Base-by-base conservation (phyloP, 805 yeast genomes). In the Myxozyma lipomycoides region DNA sequence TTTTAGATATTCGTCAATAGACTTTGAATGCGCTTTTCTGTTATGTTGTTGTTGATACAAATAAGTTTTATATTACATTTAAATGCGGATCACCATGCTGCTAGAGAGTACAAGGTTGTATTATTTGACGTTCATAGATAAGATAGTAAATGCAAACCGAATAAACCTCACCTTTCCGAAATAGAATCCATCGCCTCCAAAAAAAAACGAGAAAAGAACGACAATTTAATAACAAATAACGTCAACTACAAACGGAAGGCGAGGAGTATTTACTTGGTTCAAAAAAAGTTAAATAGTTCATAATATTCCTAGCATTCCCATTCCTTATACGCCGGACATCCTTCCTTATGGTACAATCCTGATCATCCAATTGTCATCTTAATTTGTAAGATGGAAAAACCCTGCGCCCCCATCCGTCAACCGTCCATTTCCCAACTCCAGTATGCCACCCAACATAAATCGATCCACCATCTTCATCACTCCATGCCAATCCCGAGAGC, bases 391-490 rank as follows among this genome's bases (percentile, higher is more conserved):
- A 40, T 18, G 51, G 56, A 35, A 52, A 52, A 28, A 52, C 52
- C 12, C 56, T 42, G 5, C 56, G 44, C 18, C 56, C 56, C 45
- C 56, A 42, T 19, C 18, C n/a, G 42, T 84, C 84, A 42, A 86
- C 75, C 39, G 77, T 78, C 89, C 91, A 86, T 57, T 75, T 73
- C 41, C 82, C 72, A 19, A 86, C 70, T 0, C 95, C 95, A 40
- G 77, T 78, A 52, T 79, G 82, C 46, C 81, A 75, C 1, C 86
- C 90, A 32, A 84, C 77, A 4, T 79, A 70, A 35, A 84, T 64
- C 34, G 79, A 72, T 0, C 82, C 82, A 6, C 76, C 73, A 17
- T 66, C 64, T 55, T 73, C 75, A 41, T 73, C 73, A 41, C 77
- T 66, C 77, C 85, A 77, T 49, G 79, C 83, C 50, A 84, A 63